These are phyloP conservation scores for Rhododendron vialii DNA, from an alignment of 148 eudicot species.

Conservation along the genomic window DNA sequence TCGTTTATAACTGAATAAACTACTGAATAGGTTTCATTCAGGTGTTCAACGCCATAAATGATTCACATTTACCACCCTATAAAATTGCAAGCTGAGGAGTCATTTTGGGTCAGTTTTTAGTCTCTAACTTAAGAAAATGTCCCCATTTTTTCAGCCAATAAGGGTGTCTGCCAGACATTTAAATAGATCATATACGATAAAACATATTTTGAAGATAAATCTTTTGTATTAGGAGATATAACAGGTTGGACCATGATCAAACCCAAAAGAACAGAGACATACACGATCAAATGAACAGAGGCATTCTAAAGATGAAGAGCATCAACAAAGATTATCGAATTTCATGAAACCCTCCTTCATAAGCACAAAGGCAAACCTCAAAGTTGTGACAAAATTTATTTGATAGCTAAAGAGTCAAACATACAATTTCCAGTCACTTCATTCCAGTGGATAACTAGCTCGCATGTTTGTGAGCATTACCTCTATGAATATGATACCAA, in stretches of 20 bases:
- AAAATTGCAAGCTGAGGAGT: not conserved
- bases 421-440: constrained; percentile 2
- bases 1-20: not conserved
- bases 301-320: not conserved
- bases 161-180: not conserved
- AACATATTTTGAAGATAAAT: not conserved
- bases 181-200: not conserved
- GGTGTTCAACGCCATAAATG: not conserved
- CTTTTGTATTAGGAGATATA: not conserved
- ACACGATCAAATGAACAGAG: not conserved
- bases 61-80: not conserved
- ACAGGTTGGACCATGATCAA: not conserved
- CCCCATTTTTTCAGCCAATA: not conserved
- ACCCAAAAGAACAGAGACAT: not conserved
- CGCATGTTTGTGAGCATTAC: not conserved
- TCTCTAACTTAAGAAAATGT: not conserved
- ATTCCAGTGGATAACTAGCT: not conserved
- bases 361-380: not conserved
- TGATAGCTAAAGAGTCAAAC: not conserved
- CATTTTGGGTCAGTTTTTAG: not conserved
- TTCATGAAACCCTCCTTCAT: not conserved
- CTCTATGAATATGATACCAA: not conserved
- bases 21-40: not conserved
- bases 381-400: not conserved
- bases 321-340: not conserved